These are phyloP conservation scores for Camelina sativa DNA, from an alignment of 345 rosid species.

Conservation along the genomic window DNA sequence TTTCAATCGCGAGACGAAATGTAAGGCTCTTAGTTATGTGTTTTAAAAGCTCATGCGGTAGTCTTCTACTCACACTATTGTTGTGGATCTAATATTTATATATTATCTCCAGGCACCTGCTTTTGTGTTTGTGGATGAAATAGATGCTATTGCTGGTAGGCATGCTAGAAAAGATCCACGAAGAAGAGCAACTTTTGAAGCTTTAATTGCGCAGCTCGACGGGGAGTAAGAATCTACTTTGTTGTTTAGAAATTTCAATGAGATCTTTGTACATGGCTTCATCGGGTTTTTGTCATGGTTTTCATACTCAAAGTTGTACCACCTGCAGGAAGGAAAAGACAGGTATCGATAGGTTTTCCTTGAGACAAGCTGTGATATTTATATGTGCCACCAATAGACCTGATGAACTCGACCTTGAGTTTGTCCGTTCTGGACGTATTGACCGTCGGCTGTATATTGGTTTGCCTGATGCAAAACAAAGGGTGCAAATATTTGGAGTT, in stretches of 20 bases:
- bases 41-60: slow-evolving; percentile 23
- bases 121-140: slow-evolving; percentile 95
- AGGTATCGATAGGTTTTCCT: slow-evolving; percentile 87
- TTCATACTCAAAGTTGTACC: slow-evolving; percentile 24
- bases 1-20: slow-evolving; percentile 87
- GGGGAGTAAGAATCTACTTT: slow-evolving; percentile 74
- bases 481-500: slow-evolving; percentile 89
- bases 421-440: slow-evolving; percentile 90
- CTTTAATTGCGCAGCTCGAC: slow-evolving; percentile 88
- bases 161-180: slow-evolving; percentile 90
- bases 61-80: slow-evolving; percentile 14
- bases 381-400: slow-evolving; percentile 98
- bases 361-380: slow-evolving; percentile 96
- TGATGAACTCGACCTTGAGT: slow-evolving; percentile 93
- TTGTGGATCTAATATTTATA: slow-evolving; percentile 20
- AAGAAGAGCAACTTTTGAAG: slow-evolving; percentile 86
- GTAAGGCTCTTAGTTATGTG: slow-evolving; percentile 51
- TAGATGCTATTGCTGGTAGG: slow-evolving; percentile 98
- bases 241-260: slow-evolving; percentile 7
- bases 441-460: slow-evolving; percentile 96
- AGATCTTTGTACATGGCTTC: slow-evolving; percentile 15
- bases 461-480: slow-evolving; percentile 88
- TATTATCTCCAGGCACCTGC: slow-evolving; percentile 76
- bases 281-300: slow-evolving; percentile 13
- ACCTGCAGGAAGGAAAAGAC: slow-evolving; percentile 78